Evolutionary conservation across 2,329 filamentous ascomycete genomes (phyloP).

Genomic region (Phialophora macrospora): DNA sequence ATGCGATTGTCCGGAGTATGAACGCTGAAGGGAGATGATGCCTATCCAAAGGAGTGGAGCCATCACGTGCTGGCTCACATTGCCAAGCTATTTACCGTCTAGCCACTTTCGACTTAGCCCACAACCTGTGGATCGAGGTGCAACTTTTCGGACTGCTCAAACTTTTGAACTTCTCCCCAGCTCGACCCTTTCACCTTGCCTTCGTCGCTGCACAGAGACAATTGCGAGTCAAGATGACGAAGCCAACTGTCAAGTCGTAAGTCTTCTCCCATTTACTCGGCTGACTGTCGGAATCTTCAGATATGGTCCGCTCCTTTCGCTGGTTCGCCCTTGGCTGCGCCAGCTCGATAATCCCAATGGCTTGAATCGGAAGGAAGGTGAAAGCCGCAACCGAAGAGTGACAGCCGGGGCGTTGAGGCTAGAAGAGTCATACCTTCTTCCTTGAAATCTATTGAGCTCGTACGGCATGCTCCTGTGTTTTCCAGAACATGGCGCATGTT

Average conservation of each 20-base stretch:
- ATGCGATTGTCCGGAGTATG: not conserved
- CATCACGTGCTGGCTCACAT: not conserved
- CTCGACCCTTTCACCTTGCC: conserved; percentile 39
- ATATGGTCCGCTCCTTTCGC: conserved; percentile 83
- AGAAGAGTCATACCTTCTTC: conserved; percentile 69
- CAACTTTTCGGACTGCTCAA: conserved; percentile 23
- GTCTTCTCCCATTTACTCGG: conserved; percentile 57
- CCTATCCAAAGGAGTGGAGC: not conserved
- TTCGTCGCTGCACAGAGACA: conserved; percentile 49
- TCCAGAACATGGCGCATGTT: conserved; percentile 34
- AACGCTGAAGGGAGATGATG: not conserved
- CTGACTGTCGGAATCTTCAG: conserved; percentile 61
- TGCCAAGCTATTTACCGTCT: not conserved
- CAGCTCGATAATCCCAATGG: conserved; percentile 79
- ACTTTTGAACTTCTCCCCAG: conserved; percentile 10
- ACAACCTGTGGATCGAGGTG: conserved; percentile 18
- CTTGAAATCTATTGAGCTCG: conserved; percentile 75
- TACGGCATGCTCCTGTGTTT: conserved; percentile 41
- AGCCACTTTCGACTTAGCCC: conserved; percentile 2
- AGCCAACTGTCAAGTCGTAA: conserved; percentile 58
- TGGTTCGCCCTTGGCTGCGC: conserved; percentile 64
- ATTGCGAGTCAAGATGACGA: conserved; percentile 59
- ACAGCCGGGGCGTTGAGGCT: conserved; percentile 74
- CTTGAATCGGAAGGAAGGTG: conserved; percentile 50
- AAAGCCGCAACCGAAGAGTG: conserved; percentile 39